A percentile compares a stretch with the other conserved stretches of the same genome.
Conservation (phyloP, 768 basidiomycete species). For the Cystofilobasidium capitatum region DNA sequence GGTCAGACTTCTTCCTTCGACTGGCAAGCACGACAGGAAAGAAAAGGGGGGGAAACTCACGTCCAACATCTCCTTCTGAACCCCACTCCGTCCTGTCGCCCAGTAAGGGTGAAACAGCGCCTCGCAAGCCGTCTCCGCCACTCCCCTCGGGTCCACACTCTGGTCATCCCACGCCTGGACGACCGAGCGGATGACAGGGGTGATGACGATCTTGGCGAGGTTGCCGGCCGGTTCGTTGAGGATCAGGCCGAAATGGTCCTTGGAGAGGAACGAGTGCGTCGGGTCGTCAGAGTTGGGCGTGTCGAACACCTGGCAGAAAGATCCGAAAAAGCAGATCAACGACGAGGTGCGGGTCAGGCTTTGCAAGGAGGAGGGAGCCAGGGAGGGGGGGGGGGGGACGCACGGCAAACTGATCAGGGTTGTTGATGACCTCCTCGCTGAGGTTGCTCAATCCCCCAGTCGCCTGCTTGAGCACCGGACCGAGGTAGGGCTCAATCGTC, state of each 20-base stretch:
- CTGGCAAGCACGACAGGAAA: neutral
- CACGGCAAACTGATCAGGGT: conserved; percentile 17
- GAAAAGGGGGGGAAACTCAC: neutral
- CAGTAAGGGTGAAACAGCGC: conserved; percentile 21
- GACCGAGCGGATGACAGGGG: conserved; percentile 5
- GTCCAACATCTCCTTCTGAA: conserved; percentile 23
- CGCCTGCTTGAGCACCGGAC: conserved; percentile 25
- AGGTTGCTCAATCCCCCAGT: conserved; percentile 19
- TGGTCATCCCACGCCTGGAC: conserved; percentile 22
- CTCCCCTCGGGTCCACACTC: conserved; percentile 8
- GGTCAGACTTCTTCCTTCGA: neutral
- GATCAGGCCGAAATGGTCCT: conserved; percentile 28
- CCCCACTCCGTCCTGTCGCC: neutral
- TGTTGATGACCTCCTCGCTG: conserved; percentile 23
- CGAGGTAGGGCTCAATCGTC: conserved; percentile 27
- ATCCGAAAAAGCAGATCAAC: neutral
- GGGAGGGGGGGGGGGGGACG: neutral
- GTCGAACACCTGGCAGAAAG: conserved; percentile 1
- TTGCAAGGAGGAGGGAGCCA: neutral
- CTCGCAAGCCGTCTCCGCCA: conserved; percentile 16
- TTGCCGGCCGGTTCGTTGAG: conserved; percentile 26
- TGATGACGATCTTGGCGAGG: conserved; percentile 21
- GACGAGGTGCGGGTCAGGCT: neutral
- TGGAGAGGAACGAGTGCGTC: conserved; percentile 26
- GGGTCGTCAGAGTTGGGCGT: conserved; percentile 25